Base-by-base conservation (phyloP, 164 flowering plant genomes). In the Piper betle region DNA sequence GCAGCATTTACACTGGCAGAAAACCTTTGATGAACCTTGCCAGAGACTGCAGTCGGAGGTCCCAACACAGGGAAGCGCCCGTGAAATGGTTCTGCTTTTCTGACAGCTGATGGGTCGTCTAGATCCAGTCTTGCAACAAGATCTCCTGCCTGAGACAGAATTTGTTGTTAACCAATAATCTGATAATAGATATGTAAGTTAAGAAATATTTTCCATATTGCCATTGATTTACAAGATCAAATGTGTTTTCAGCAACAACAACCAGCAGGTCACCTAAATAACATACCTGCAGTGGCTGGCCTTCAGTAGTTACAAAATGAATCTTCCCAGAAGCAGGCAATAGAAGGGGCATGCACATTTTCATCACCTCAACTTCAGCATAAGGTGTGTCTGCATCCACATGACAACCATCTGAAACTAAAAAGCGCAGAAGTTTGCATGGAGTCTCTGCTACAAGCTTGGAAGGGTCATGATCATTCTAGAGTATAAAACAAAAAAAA, bases 381-480 rank as follows among this genome's bases (percentile, higher is more conserved):
- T 87, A 91, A 41, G 99, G 99, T 46, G 79, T 77, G 73, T 94
- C 99, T 56, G 96, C 88, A 73, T 87, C 99, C 54, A 91, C 73
- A 65, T 91, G 96, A 73, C 94, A 80, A 52, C 83, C 84, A 82
- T 91, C 92, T 11, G 78, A 57, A 59, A 94, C 84, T 71, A 94
- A 70, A 73, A 72, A 94, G 68, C 99, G 81, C 54, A 94, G 87
- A 61, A 94, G 82, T 79, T 94, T 94, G 88, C 99, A 94, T 55
- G 99, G 99, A 66, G 99, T 94, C 81, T 94, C 99, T 11, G 99
- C 97, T 38, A 91, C 76, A 59, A 94, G 75, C 79, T 85, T 94
- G 19, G 99, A 94, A n/a, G 99, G 99, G 73, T 94, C 99, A 66
- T 94, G 99, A 77, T 94, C 99, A 75, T 94, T 94, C 99, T 94